Evolutionary conservation across 2,329 filamentous ascomycete genomes (phyloP), one percentile per base, ranked within the genome.

Genomic region (Amesomyces nigricolor): DNA sequence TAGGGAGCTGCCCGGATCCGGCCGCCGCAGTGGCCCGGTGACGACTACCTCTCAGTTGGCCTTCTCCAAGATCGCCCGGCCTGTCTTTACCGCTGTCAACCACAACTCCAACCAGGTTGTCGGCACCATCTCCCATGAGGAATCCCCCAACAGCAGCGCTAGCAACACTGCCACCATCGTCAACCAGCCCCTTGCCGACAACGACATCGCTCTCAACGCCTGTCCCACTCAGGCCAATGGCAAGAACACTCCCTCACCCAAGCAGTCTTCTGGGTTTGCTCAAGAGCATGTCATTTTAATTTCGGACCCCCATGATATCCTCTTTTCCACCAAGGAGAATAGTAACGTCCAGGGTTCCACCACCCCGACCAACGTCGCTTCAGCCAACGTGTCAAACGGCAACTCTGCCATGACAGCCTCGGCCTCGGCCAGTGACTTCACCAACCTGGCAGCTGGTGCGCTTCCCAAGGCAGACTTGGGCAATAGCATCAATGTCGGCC

Each of bases 401-500:
- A 47, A 46, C 14, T 29, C 43, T 29, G 35, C 47, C 16, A 22
- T 29, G 5, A 16, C 19, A 5, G n/a, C n/a, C 32, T 37, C 47
- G 13, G 29, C 30, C 26, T 46, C 42, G 10, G 9, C 42, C 10
- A 30, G 10, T 42, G 35, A 44, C 29, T 45, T 57, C 47, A 22
- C 4, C 17, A 37, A 17, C 14, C 29, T 51, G 26, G 4, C 35
- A 10, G 14, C 46, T 6, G 49, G 50, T 8, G 17, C 39, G 6
- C 9, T 53, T 3, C 45, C 54, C 26, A 40, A 44, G 22, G 40
- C 32, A 10, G 42, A 16, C 14, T 47, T 57, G 38, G 30, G 6
- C 11, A 26, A n/a, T 39, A 38, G 40, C 40, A 10, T 53, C 9
- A n/a, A 54, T 1, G 51, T 54, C 13, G 55, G 51, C 11, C 43